Evolutionary conservation across 2,329 filamentous ascomycete species (phyloP).

Genomic region (Neobulgaria alba): DNA sequence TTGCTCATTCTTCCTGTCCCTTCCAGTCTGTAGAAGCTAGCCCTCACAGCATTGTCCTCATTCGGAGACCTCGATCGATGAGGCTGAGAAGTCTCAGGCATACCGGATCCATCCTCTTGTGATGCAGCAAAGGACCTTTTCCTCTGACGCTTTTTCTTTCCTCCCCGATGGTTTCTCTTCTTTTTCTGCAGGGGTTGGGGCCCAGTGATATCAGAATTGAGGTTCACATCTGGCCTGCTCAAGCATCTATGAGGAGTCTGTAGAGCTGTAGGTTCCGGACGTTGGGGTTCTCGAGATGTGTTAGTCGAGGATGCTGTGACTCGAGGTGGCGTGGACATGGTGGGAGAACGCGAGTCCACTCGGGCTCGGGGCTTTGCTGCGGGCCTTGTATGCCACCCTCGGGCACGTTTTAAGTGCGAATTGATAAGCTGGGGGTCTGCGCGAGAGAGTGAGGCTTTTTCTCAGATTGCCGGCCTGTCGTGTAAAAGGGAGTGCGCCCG

Average conservation of each 20-base stretch:
- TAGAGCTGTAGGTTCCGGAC: conserved; percentile 22
- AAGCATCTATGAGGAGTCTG: conserved; percentile 12
- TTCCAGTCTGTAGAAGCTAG: conserved; percentile 41
- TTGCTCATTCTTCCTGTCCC: conserved; percentile 61
- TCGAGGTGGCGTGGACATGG: conserved; percentile 18
- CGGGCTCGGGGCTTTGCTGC: neutral
- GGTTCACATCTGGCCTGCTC: conserved; percentile 11
- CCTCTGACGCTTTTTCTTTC: conserved; percentile 68
- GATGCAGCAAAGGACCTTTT: conserved; percentile 72
- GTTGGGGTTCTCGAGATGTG: conserved; percentile 6
- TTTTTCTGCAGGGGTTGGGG: conserved; percentile 32
- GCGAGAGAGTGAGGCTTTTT: no score
- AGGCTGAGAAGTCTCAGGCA: conserved; percentile 26
- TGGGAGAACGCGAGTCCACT: conserved; percentile 1
- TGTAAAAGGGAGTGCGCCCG: no score
- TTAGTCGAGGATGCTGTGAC: conserved; percentile 10
- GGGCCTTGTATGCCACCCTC: no score
- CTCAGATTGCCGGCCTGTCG: no score
- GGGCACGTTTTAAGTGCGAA: no score
- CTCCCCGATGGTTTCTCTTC: conserved; percentile 65
- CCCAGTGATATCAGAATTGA: conserved; percentile 11
- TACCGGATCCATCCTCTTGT: conserved; percentile 38
- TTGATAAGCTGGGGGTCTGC: no score
- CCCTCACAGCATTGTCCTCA: conserved; percentile 20
- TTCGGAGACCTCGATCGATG: conserved; percentile 26